These are phyloP conservation scores for Draba incana DNA, from an alignment of 345 rosid species.

Conservation along the genomic window DNA sequence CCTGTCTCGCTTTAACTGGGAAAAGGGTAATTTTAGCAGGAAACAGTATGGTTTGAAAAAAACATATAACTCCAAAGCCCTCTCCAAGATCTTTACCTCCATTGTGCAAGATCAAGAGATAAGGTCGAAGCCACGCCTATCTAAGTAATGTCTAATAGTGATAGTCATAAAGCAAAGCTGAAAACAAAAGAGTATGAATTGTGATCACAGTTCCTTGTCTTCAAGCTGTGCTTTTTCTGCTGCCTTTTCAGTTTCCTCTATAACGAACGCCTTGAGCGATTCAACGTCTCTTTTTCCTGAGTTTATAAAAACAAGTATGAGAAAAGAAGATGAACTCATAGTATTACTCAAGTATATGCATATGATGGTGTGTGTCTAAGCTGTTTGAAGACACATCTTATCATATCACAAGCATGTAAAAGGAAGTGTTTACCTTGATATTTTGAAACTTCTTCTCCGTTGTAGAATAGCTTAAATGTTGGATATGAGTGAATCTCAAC, in stretches of 20 bases:
- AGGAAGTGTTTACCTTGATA: constrained; percentile 67
- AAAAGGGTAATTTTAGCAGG: neutral
- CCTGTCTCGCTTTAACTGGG: constrained; percentile 4
- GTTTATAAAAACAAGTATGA: neutral
- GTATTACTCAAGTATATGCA: neutral
- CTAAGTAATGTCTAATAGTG: constrained; percentile 11
- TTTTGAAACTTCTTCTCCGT: constrained; percentile 88
- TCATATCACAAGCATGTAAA: neutral
- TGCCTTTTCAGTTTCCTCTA: constrained; percentile 91
- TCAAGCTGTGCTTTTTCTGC: constrained; percentile 69
- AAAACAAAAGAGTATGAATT: neutral
- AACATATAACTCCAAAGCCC: constrained; percentile 10
- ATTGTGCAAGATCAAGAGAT: neutral
- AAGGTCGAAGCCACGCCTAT: constrained; percentile 25
- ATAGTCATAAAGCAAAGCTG: constrained; percentile 12
- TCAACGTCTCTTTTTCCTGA: constrained; percentile 76
- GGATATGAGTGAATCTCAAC: constrained; percentile 95
- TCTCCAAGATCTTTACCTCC: constrained; percentile 7
- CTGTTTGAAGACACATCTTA: neutral
- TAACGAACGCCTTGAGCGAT: constrained; percentile 68
- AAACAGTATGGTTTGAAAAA: constrained; percentile 1
- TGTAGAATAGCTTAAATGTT: constrained; percentile 85
- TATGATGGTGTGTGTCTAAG: neutral
- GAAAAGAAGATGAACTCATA: neutral
- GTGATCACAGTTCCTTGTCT: constrained; percentile 65